These are phyloP conservation scores for Phlebiopsis flavidoalba DNA, from an alignment of 768 basidiomycete species.

Conservation along the genomic window DNA sequence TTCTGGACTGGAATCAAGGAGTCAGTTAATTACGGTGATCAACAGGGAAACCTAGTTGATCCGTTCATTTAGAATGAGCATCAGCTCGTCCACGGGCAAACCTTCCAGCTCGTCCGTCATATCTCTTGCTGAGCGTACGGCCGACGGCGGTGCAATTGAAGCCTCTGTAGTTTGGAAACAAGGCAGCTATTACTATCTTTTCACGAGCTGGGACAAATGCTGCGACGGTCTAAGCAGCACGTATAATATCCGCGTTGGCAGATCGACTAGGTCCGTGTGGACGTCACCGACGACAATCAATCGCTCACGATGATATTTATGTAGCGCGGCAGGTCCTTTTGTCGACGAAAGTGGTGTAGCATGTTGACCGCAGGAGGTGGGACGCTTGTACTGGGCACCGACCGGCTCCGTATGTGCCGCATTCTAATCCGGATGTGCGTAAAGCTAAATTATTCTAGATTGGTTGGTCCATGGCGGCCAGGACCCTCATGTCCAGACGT, in stretches of 20 bases:
- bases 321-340: slow-evolving; percentile 37
- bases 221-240: slow-evolving; percentile 43
- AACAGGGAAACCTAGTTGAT: neutral
- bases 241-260: slow-evolving; percentile 56
- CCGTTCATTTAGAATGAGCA: neutral
- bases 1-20: slow-evolving; percentile 53
- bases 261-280: slow-evolving; percentile 27
- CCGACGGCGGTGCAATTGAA: slow-evolving; percentile 40
- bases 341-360: slow-evolving; percentile 43
- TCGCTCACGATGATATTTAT: neutral
- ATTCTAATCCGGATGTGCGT: neutral
- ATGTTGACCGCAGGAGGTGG: slow-evolving; percentile 45
- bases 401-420: slow-evolving; percentile 34
- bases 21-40: neutral
- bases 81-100: neutral
- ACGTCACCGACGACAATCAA: neutral
- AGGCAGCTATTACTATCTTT: slow-evolving; percentile 47
- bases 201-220: slow-evolving; percentile 52
- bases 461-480: slow-evolving; percentile 52
- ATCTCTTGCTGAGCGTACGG: slow-evolving; percentile 41
- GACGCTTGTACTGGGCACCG: slow-evolving; percentile 41
- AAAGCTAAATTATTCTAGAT: slow-evolving; percentile 27
- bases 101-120: slow-evolving; percentile 33
- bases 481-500: slow-evolving; percentile 39
- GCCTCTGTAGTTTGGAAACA: slow-evolving; percentile 33